Evolutionary conservation across 2,329 filamentous ascomycete genomes (phyloP), one percentile per base, ranked within the genome.

Genomic region (Arthrobotrys pseudoclavata): DNA sequence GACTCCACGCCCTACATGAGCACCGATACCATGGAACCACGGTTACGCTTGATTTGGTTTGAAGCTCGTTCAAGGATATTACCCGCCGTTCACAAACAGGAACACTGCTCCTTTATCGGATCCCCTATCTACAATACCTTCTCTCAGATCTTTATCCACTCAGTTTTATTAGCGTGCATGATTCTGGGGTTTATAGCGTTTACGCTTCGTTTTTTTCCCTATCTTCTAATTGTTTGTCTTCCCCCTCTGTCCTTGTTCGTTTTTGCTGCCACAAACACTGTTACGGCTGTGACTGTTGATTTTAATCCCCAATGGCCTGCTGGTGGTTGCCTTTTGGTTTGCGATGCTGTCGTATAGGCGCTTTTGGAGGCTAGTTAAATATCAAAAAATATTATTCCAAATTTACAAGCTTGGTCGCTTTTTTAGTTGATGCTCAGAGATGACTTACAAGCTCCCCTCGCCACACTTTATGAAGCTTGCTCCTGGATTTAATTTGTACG

Each of bases 101-200:
- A 10, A 26, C 34, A 24, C 22, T 24, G 2, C 12, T 20, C 26
- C n/a, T 18, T n/a, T 62, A 37, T 24, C 29, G 34, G 48, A 45
- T 7, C 37, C 37, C 12, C 31, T n/a, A 22, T 7, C 48, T n/a
- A n/a, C 34, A 45, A 55, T 20, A 34, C 13, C 48, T 24, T 15
- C 57, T 62, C 52, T 75, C 62, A 40, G 57, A 55, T 72, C 42
- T 57, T 53, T 61, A 60, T 57, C 69, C 37, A 53, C 18, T 69
- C 40, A 61, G 66, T 70, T 76, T 57, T 67, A 76, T 76, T 76
- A 76, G 72, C 72, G 72, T 70, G 72, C 72, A 76, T 76, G 66
- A 40, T 67, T 31, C 57, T 69, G 72, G 72, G 72, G 72, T 75
- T 75, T 75, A 6, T 69, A 66, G 72, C 66, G 72, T 75, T 75